Evolutionary conservation across 2,329 filamentous ascomycete genomes (phyloP).

Genomic region (Xylariaceae sp.): DNA sequence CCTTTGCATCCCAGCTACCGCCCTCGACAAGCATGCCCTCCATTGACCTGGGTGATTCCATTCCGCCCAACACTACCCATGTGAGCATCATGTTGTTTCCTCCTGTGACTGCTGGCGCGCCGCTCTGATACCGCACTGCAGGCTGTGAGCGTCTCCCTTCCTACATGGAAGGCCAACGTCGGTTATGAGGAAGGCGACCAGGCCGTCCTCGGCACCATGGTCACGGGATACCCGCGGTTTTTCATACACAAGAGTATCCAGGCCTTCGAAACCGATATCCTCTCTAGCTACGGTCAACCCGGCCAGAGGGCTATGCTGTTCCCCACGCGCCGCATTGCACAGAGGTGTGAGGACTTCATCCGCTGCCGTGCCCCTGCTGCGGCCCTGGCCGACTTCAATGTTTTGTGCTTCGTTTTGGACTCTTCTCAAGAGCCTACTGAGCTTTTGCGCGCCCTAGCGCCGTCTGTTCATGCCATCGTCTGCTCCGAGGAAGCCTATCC

Average conservation of each 20-base stretch:
- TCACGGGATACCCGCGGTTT: conserved; percentile 91
- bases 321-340: conserved; percentile 66
- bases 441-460: conserved; percentile 51
- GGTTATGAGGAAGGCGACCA: conserved; percentile 90
- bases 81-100: neutral
- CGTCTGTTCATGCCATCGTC: conserved; percentile 66
- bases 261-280: conserved; percentile 65
- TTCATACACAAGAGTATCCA: conserved; percentile 84
- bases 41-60: neutral
- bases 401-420: conserved; percentile 62
- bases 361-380: conserved; percentile 52
- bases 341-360: conserved; percentile 72
- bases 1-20: neutral
- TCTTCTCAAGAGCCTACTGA: conserved; percentile 48
- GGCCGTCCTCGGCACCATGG: conserved; percentile 82
- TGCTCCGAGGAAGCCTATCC: conserved; percentile 64
- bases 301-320: conserved; percentile 77
- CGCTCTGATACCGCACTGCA: conserved; percentile 32
- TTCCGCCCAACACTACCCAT: neutral
- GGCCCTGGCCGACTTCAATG: conserved; percentile 44
- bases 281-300: conserved; percentile 57
- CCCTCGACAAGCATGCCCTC: neutral
- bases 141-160: conserved; percentile 94
- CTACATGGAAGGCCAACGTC: conserved; percentile 87
- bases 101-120: neutral